Percentiles rank a stretch among this genome's conserved stretches.
Evolutionary conservation across 768 basidiomycete genomes (phyloP).

Genomic region (Tephrocybe sp.): DNA sequence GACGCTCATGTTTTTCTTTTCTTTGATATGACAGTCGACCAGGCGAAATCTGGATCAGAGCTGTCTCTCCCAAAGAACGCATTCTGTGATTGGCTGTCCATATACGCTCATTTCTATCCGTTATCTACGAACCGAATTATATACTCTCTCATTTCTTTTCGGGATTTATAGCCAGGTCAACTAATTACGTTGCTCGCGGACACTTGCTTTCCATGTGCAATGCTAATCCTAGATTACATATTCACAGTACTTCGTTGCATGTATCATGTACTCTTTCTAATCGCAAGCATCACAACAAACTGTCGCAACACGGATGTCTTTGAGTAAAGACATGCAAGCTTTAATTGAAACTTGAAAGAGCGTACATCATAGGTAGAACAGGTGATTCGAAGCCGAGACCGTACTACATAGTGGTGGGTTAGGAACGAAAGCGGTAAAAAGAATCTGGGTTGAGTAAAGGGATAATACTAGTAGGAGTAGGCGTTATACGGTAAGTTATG

Average conservation of each 20-base stretch:
- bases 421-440: neutral
- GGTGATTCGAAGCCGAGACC: too few relatives aligned
- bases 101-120: neutral
- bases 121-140: too few relatives aligned
- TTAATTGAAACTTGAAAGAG: too few relatives aligned
- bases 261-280: neutral
- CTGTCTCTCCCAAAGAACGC: slow-evolving; percentile 67
- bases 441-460: too few relatives aligned
- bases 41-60: slow-evolving; percentile 70
- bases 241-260: neutral
- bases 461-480: too few relatives aligned
- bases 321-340: too few relatives aligned
- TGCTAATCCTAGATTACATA: neutral
- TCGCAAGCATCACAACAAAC: too few relatives aligned
- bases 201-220: slow-evolving; percentile 1
- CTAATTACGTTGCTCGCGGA: slow-evolving; percentile 3
- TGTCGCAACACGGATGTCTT: too few relatives aligned
- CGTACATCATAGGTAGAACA: too few relatives aligned
- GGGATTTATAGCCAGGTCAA: slow-evolving; percentile 9
- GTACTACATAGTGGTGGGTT: too few relatives aligned
- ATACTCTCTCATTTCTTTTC: neutral
- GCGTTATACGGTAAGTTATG: too few relatives aligned
- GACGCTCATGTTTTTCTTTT: slow-evolving; percentile 10
- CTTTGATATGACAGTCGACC: slow-evolving; percentile 50
- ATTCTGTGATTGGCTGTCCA: slow-evolving; percentile 34